Conservation (phyloP, 495 filamentous ascomycete genomes). For the Penicillium antarcticum region DNA sequence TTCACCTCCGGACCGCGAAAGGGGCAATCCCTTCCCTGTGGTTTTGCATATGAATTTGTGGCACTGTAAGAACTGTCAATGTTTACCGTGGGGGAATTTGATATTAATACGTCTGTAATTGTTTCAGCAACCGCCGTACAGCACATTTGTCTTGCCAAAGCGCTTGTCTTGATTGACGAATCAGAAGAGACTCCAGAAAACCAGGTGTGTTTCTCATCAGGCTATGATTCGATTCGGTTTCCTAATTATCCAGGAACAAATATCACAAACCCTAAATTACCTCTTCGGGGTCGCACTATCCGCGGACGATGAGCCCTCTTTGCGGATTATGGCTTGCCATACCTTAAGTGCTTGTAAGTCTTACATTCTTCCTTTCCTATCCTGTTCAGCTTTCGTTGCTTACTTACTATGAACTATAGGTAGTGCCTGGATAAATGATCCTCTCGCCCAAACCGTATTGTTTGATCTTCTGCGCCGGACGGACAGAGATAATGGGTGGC, state of each 20-base stretch:
- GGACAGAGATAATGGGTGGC: conserved; percentile 27
- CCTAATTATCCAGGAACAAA: conserved; percentile 10
- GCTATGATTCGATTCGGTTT: conserved; percentile 5
- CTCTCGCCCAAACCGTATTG: conserved; percentile 17
- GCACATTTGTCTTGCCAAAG: conserved; percentile 39
- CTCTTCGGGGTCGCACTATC: conserved; percentile 40
- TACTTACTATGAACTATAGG: conserved; percentile 15
- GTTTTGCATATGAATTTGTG: conserved; percentile 36
- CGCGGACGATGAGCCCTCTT: conserved; percentile 34
- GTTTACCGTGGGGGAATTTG: not conserved
- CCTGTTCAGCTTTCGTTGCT: too few species aligned
- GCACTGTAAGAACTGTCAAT: conserved; percentile 32
- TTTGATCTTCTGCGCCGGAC: conserved; percentile 26
- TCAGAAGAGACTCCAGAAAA: too few species aligned
- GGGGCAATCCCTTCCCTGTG: conserved; percentile 36
- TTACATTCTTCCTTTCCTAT: too few species aligned
- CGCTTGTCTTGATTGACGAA: conserved; percentile 27
- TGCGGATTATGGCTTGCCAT: conserved; percentile 39
- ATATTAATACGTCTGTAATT: not conserved
- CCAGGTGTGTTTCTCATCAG: too few species aligned
- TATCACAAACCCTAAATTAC: conserved; percentile 30
- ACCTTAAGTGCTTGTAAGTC: conserved; percentile 35
- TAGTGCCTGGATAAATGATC: conserved; percentile 32
- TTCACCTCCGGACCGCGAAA: conserved; percentile 23
- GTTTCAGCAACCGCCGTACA: conserved; percentile 33